Base-by-base conservation (phyloP, 2,329 filamentous ascomycete genomes). In the Calonectria naviculata region DNA sequence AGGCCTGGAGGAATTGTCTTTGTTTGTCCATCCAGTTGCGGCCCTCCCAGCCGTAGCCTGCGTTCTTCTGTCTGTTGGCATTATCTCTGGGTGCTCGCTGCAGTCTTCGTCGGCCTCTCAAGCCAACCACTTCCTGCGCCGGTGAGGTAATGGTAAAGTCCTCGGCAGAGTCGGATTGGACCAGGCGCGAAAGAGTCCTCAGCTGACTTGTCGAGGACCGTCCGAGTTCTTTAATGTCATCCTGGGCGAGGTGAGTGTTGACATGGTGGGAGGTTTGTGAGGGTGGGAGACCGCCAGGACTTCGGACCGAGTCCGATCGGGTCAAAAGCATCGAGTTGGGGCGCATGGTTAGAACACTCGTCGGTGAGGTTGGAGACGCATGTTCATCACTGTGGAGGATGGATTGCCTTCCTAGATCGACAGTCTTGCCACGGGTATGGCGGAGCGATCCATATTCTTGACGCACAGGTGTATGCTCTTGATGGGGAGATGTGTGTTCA, bases 21-120 rank as follows among this genome's bases (percentile, higher is more conserved):
- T 99, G 96, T 81, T 97, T 97, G 82, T 99, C 97, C 96, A 99
- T 99, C 97, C 97, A 99, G 81, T 96, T 97, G 61, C 94, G 91
- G 24, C 92, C 92, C 73, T 94, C 91, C 93, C 95, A 97, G 60
- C 91, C 89, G 75, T 93, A 94, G 29, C 84, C 87, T 67, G 85
- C 86, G 7, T 79, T 81, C 73, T 86, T 86, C 73, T 87, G 84
- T 49, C 87, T 84, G 26, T 86, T 85, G 28, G 81, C 83, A 41
- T 84, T 83, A 21, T 85, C 85, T 75, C 88, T 91, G 73, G 89
- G 90, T 29, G 89, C 89, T 73, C 95, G 89, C 83, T 98, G 97
- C 65, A 99, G 84, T 76, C 92, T 92, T 73, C 95, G 90, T 62
- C 97, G 91, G 24, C 97, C 96, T 74, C 95, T 92, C 47, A 99